Evolutionary conservation across 139 green algal genomes (phyloP).

Genomic region (Auxenochlorella pyrenoidosa): DNA sequence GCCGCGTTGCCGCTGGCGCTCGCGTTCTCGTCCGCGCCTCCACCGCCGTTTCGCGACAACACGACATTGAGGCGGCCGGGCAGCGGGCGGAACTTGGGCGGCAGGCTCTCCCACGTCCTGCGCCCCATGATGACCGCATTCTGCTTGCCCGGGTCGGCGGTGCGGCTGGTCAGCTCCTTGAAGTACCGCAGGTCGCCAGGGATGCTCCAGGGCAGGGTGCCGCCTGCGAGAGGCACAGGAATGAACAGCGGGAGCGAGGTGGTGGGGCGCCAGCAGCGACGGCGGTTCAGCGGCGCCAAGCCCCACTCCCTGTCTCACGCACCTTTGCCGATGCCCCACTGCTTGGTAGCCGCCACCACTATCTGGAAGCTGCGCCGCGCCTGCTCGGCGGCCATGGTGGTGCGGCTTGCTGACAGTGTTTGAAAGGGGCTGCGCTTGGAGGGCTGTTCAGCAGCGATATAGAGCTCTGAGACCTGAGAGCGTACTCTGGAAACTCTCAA

Average conservation of each 20-base stretch:
- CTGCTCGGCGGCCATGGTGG: conserved; percentile 9
- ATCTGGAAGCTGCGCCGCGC: conserved; percentile 78
- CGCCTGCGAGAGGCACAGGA: conserved; percentile 20
- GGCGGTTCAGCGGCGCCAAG: not conserved
- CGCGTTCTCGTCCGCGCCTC: conserved; percentile 32
- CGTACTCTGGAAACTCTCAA: too few relatives aligned
- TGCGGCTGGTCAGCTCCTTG: conserved; percentile 83
- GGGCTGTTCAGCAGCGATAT: too few relatives aligned
- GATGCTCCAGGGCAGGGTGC: conserved; percentile 79
- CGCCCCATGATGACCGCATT: conserved; percentile 99
- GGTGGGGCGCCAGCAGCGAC: not conserved
- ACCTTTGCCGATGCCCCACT: conserved; percentile 88
- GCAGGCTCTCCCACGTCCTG: conserved; percentile 97
- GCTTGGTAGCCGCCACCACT: conserved; percentile 86
- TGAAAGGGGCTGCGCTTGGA: too few relatives aligned
- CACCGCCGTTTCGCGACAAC: conserved; percentile 66
- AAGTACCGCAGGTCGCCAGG: conserved; percentile 96
- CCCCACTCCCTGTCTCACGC: not conserved
- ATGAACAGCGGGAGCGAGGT: not conserved
- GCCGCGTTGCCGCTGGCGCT: conserved; percentile 32
- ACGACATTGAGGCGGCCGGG: conserved; percentile 95
- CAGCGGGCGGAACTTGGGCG: conserved; percentile 91
- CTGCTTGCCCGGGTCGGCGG: conserved; percentile 58
- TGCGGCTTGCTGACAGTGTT: too few relatives aligned
- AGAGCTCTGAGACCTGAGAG: too few relatives aligned